Conservation (phyloP, 495 filamentous ascomycete genomes). For the Podospora fimiseda region DNA sequence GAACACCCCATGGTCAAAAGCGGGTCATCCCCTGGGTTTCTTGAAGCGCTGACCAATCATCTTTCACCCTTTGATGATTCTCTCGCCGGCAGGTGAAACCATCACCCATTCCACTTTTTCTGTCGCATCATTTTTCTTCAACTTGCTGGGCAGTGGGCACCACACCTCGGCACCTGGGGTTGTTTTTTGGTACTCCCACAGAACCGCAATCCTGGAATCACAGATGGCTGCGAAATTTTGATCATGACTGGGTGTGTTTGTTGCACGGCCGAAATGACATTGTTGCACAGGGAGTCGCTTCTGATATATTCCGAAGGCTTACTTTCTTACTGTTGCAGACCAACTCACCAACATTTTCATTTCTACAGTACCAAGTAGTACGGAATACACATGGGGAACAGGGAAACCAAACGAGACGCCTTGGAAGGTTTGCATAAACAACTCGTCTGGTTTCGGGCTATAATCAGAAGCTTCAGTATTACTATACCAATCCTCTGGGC, state of each 20-base stretch:
- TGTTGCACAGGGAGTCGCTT: background rate
- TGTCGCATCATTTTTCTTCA: background rate
- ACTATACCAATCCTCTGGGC: slow-evolving; percentile 1
- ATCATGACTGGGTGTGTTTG: background rate
- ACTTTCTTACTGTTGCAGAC: no score
- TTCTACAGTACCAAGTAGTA: background rate
- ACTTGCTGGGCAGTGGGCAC: no score
- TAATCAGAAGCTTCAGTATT: background rate
- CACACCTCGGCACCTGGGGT: no score
- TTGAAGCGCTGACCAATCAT: slow-evolving; percentile 10
- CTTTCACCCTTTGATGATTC: no score
- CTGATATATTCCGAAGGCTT: background rate
- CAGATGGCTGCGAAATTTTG: background rate
- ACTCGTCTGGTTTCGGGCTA: background rate
- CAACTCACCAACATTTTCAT: no score
- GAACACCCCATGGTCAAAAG: background rate
- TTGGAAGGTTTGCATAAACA: slow-evolving; percentile 6
- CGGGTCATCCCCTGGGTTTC: no score
- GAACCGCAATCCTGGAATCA: background rate
- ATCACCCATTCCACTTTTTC: slow-evolving; percentile 4
- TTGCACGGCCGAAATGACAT: slow-evolving; percentile 1
- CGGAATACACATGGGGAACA: no score
- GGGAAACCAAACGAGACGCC: slow-evolving; percentile 9
- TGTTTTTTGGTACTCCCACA: background rate
- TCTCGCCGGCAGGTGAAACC: slow-evolving; percentile 20